Evolutionary conservation across 2,329 filamentous ascomycete genomes (phyloP), one percentile per base, ranked within the genome.

Genomic region (Thermothelomyces thermophilus): DNA sequence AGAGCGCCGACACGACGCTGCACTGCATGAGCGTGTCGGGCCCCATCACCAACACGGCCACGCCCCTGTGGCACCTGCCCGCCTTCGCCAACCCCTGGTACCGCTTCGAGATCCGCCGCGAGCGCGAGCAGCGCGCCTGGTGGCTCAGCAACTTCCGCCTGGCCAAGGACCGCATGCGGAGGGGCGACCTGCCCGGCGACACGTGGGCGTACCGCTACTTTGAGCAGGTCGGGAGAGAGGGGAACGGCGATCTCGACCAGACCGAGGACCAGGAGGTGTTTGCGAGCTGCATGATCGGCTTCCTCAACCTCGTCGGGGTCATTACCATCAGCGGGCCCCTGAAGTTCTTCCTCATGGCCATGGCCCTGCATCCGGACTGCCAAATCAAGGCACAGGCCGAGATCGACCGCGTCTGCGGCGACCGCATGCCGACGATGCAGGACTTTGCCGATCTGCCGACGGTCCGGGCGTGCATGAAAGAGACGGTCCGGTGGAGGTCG

Each of bases 401-500:
- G 61, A 70, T 82, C 13, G 79, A 82, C 55, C 63, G 69, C 8
- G 74, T 80, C 1, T 77, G 75, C 48, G 76, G 76, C 14, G 70
- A 76, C 51, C 69, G 73, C 17, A 69, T 80, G 65, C 77, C 78
- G 0, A 73, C 64, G 13, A 69, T 74, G 30, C 64, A 66, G 7
- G 75, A 82, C 57, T 73, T 72, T 56, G 64, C 72, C 2, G 63
- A 71, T 14, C 63, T 82, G 17, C 77, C 78, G 0, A 76, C 69
- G 0, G 69, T 80, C 9, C 67, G 77, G 14, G 77, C 77, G 1
- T 75, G 75, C 36, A 64, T 81, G 22, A 79, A 81, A 62, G 79
- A 82, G 63, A 76, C 74, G 13, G 61, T 79, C n/a, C 67, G 78
- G 39, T 81, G 77, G 77, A 68, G 76, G 45, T 78, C 77, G 4